Evolutionary conservation across 2,329 filamentous ascomycete species (phyloP), one percentile per base, ranked within the genome.

Genomic region (Alternaria dauci): DNA sequence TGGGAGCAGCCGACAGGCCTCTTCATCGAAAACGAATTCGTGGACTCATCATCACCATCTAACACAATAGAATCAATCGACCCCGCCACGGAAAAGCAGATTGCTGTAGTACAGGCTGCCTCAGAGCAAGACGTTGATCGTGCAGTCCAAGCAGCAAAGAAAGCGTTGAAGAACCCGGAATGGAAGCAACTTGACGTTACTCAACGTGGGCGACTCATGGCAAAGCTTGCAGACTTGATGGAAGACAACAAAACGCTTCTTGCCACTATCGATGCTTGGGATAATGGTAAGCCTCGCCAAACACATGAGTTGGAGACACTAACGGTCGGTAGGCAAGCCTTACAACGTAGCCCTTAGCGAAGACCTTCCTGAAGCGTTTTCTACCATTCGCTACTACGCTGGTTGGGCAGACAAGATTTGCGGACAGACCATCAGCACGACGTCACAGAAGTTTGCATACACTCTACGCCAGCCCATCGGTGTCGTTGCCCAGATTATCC

Each of bases 381-480:
- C 52, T 16, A 51, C 52, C 5, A 44, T 89, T 50, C 87, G 86
- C 63, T 93, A 93, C 78, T 94, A 93, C 71, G 89, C 86, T 44
- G 91, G 91, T 47, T 93, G 86, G 78, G 88, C 90, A 39, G 91
- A 93, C 79, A 94, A 94, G 81, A 87, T 90, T 63, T 87, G 87
- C 59, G 91, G 91, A 23, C 86, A 91, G 73, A 88, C 89, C 4
- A 55, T 93, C 64, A 87, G 88, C 66, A 89, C 88, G 12, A 86
- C 85, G 3, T 83, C 85, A 1, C 78, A 81, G 51, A 93, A 92
- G 77, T 85, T 93, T 67, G 89, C 89, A 5, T 93, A 93, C 74
- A 93, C 90, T 0, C n/a, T 55, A 16, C 57, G 57, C 25, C 57
- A 59, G 44, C 52, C 57, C 28, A 52, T 56, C 25, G 47, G 52